A percentile compares a stretch with the other conserved stretches of the same genome.
Evolutionary conservation across 768 basidiomycete genomes (phyloP).

Genomic region (Auricularia auricula-judae): DNA sequence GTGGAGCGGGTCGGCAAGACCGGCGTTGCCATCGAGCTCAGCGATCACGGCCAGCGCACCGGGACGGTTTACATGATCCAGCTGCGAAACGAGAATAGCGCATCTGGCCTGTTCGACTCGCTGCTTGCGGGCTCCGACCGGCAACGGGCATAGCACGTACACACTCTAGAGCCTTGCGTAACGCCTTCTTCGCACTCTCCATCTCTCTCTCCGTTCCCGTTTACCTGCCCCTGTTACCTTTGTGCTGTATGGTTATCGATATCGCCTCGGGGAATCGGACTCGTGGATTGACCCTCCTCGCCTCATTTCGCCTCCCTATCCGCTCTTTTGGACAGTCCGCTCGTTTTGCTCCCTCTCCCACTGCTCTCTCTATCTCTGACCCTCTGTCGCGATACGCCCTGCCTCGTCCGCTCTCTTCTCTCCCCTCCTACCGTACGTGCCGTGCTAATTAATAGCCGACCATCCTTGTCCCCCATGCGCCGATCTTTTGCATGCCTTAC

Average conservation of each 20-base stretch:
- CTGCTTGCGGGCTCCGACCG: conserved; percentile 83
- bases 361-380: too few relatives aligned
- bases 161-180: not conserved
- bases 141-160: conserved; percentile 14
- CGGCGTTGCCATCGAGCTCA: conserved; percentile 91
- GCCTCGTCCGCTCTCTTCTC: too few relatives aligned
- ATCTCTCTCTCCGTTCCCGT: not conserved
- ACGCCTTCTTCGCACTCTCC: not conserved
- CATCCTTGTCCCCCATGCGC: too few relatives aligned
- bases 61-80: conserved; percentile 98
- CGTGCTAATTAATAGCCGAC: too few relatives aligned
- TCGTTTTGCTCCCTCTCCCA: not conserved
- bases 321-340: not conserved
- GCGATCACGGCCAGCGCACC: conserved; percentile 81
- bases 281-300: not conserved
- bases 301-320: not conserved
- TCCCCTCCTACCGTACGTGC: too few relatives aligned
- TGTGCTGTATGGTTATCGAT: not conserved
- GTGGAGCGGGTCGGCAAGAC: conserved; percentile 99
- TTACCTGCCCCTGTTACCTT: not conserved
- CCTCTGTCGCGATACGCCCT: too few relatives aligned
- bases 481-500: too few relatives aligned
- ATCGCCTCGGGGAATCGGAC: not conserved
- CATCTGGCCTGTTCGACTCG: conserved; percentile 75
- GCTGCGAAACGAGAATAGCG: conserved; percentile 77